Evolutionary conservation across 768 basidiomycete genomes (phyloP), one percentile per base, ranked within the genome.

Genomic region (Xerocomellus intermedius): DNA sequence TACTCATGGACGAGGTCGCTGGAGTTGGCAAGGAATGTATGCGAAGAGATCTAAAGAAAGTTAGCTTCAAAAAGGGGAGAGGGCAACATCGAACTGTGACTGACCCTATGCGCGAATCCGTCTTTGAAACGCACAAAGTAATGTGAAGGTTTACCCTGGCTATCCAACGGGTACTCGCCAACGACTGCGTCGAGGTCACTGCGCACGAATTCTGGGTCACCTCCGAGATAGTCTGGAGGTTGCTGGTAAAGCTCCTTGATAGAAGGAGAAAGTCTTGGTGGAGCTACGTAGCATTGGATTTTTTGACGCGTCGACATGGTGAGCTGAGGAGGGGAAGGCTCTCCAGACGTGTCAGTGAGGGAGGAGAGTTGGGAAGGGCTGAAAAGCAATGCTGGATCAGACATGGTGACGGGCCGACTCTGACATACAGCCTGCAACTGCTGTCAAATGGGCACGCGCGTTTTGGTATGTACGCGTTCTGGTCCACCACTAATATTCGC

Each of bases 41-140:
- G 55, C 21, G 76, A 76, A 44, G 67, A 70, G 63, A 78, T 78
- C 85, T 87, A 54, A 26, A 58, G 4, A 56, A 26, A 35, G 4
- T 48, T 52, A 57, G 53, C 4, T 35, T 42, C 16, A 13, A 16
- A 24, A 53, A 26, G 6, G n/a, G 17, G 13, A 21, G 12, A 36
- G 13, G 13, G n/a, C 3, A n/a, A 41, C 4, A 43, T 17, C 35
- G 32, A 47, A 12, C 33, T 22, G 19, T 26, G 42, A 66, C 77
- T 53, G 55, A 86, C 88, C 73, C 79, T 83, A 60, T 80, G 76
- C 12, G 79, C 77, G 28, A 82, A 77, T n/a, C 84, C 87, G 17
- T 78, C 78, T 42, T 72, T 68, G 58, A 78, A 80, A 35, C 81
- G 78, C 41, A 82, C 87, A 69, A 79, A 91, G 65, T 84, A 89